These are phyloP conservation scores for Blastomyces parvus DNA, from an alignment of 2,329 filamentous ascomycete species.

Conservation along the genomic window DNA sequence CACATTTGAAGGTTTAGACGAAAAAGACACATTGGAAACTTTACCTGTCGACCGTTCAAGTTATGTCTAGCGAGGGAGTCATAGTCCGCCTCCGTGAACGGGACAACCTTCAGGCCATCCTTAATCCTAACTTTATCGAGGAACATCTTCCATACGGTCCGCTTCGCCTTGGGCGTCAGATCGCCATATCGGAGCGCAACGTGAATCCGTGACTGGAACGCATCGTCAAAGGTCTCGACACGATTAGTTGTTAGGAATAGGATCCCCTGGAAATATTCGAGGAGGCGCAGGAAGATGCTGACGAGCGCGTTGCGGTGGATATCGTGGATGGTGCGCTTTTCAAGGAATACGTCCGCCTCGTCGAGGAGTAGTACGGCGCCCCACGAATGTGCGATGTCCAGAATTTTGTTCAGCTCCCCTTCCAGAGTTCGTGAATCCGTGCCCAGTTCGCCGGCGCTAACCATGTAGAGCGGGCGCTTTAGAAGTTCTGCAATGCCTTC, in stretches of 20 bases:
- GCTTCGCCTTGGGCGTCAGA: slow-evolving; percentile 61
- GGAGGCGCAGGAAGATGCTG: slow-evolving; percentile 72
- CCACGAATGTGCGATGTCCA: slow-evolving; percentile 80
- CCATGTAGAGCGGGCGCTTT: slow-evolving; percentile 72
- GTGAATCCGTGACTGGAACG: slow-evolving; percentile 81
- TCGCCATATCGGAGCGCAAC: slow-evolving; percentile 73
- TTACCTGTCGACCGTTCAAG: slow-evolving; percentile 58
- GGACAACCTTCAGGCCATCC: slow-evolving; percentile 46
- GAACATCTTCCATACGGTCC: slow-evolving; percentile 75
- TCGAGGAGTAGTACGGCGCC: slow-evolving; percentile 76
- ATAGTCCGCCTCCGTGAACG: slow-evolving; percentile 53
- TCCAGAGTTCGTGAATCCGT: slow-evolving; percentile 68
- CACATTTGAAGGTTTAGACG: not conserved
- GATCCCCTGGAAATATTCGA: slow-evolving; percentile 90
- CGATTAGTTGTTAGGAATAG: slow-evolving; percentile 84
- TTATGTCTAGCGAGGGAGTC: slow-evolving; percentile 57
- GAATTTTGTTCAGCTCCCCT: slow-evolving; percentile 67
- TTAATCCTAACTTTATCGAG: slow-evolving; percentile 60
- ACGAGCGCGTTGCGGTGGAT: slow-evolving; percentile 79
- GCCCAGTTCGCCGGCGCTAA: slow-evolving; percentile 71
- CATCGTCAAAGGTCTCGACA: slow-evolving; percentile 78
- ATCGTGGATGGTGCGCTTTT: slow-evolving; percentile 73
- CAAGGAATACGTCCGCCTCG: slow-evolving; percentile 75
- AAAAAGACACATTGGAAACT: slow-evolving; percentile 15
- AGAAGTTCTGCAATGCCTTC: slow-evolving; percentile 79